Conservation (phyloP, 495 filamentous ascomycete genomes). For the Jackrogersella minutella region DNA sequence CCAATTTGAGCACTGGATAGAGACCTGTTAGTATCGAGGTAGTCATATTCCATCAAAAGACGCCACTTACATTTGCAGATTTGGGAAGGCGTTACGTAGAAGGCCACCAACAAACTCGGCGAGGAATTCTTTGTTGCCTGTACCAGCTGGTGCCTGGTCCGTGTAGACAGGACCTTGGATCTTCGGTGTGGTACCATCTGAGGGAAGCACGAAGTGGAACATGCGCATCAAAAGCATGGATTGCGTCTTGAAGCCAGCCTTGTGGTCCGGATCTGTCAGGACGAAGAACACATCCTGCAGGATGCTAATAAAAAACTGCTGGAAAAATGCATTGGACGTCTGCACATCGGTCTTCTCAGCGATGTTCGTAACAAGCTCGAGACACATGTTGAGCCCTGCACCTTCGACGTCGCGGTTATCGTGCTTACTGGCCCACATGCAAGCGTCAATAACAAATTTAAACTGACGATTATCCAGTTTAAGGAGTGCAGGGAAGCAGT, state of each 20-base stretch:
- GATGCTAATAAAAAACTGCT: slow-evolving; percentile 93
- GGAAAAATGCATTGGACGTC: slow-evolving; percentile 94
- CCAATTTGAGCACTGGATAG: slow-evolving; percentile 85
- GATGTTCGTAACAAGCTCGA: slow-evolving; percentile 97
- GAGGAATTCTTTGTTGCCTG: slow-evolving; percentile 87
- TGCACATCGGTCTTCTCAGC: slow-evolving; percentile 82
- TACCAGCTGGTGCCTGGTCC: slow-evolving; percentile 79
- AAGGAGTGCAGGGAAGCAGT: slow-evolving; percentile 93
- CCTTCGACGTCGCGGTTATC: slow-evolving; percentile 98
- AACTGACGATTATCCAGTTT: slow-evolving; percentile 95
- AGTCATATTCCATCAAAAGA: not conserved
- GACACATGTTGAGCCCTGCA: slow-evolving; percentile 98
- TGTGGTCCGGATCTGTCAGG: slow-evolving; percentile 95
- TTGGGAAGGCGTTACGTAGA: slow-evolving; percentile 91
- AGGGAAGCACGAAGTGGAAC: slow-evolving; percentile 86
- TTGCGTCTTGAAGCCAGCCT: slow-evolving; percentile 98
- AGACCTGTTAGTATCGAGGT: slow-evolving; percentile 47
- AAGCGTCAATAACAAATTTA: slow-evolving; percentile 99
- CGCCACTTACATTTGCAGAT: slow-evolving; percentile 83
- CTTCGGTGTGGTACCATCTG: slow-evolving; percentile 71
- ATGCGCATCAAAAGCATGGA: slow-evolving; percentile 91
- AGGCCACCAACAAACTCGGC: slow-evolving; percentile 82
- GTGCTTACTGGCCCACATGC: slow-evolving; percentile 99
- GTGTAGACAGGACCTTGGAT: slow-evolving; percentile 91
- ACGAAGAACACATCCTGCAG: slow-evolving; percentile 99